A percentile compares a stretch with the other conserved stretches of the same genome.
Evolutionary conservation across 768 basidiomycete genomes (phyloP).

Genomic region (Phylloporus sp.): DNA sequence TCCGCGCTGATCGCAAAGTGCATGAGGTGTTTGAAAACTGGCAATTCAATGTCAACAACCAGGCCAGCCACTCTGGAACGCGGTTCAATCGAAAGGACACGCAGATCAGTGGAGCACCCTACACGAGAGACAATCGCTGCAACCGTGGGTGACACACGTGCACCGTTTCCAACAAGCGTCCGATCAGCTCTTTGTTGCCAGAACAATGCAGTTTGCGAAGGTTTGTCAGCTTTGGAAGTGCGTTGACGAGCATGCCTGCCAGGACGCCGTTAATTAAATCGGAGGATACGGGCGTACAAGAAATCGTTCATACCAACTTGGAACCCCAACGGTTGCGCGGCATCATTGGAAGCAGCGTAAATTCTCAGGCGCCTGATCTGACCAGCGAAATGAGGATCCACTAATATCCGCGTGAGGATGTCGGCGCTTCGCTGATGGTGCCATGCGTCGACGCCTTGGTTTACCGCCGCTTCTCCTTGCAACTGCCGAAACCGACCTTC

Average conservation of each 20-base stretch:
- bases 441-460: constrained; percentile 40
- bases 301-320: constrained; percentile 48
- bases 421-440: constrained; percentile 62
- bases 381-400: constrained; percentile 53
- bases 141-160: constrained; percentile 49
- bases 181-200: constrained; percentile 50
- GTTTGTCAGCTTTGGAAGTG: constrained; percentile 56
- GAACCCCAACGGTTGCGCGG: constrained; percentile 51
- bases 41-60: constrained; percentile 40
- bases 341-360: constrained; percentile 47
- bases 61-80: constrained; percentile 33
- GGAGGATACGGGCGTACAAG: too few species aligned
- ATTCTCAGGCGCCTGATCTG: constrained; percentile 55
- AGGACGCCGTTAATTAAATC: neutral
- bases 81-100: neutral
- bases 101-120: constrained; percentile 10
- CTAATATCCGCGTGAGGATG: constrained; percentile 61
- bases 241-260: constrained; percentile 68
- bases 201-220: constrained; percentile 57
- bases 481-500: constrained; percentile 14
- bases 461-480: constrained; percentile 7
- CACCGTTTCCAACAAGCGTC: constrained; percentile 48
- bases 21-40: constrained; percentile 50
- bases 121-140: constrained; percentile 55
- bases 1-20: constrained; percentile 54